phyloP scores from a whole-genome alignment of 208 protist genomes.

The Naegleria fowleri region DNA sequence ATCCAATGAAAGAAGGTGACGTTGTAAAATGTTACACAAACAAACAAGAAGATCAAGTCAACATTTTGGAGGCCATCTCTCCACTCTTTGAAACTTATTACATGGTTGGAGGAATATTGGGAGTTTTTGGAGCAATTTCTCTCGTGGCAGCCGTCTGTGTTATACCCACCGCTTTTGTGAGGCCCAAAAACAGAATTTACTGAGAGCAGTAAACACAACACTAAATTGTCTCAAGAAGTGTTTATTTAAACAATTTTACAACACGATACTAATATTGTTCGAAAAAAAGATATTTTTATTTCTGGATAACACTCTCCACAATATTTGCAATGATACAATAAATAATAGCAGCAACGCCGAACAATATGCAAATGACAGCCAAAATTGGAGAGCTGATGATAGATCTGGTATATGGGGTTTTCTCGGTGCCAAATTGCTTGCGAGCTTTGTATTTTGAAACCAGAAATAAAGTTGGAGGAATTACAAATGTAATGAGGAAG shows the following conservation, averaged over 20 bases:
- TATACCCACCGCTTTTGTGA: background rate
- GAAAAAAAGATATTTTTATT: background rate
- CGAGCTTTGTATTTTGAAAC: background rate
- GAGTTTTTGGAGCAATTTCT: background rate
- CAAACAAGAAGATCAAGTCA: background rate
- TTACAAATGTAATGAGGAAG: conserved; percentile 11
- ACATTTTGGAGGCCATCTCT: background rate
- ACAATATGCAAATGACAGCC: background rate
- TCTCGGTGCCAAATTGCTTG: background rate
- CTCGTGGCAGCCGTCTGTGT: background rate
- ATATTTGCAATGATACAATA: conserved; percentile 3
- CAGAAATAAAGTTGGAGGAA: background rate
- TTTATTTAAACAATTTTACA: too few relatives aligned
- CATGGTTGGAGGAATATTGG: background rate
- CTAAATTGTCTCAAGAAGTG: too few relatives aligned
- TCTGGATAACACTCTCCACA: background rate
- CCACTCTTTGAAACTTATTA: background rate
- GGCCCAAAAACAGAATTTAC: background rate
- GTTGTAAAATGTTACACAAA: background rate
- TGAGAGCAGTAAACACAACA: background rate
- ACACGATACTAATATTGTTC: too few relatives aligned
- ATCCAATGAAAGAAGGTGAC: background rate
- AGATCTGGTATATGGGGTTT: background rate
- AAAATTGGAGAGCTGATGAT: background rate
- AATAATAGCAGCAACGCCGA: background rate